A percentile compares a stretch with the other conserved stretches of the same genome.
These are phyloP conservation scores for Aciculosporium take DNA, from an alignment of 2,329 filamentous ascomycete genomes.

Conservation along the genomic window DNA sequence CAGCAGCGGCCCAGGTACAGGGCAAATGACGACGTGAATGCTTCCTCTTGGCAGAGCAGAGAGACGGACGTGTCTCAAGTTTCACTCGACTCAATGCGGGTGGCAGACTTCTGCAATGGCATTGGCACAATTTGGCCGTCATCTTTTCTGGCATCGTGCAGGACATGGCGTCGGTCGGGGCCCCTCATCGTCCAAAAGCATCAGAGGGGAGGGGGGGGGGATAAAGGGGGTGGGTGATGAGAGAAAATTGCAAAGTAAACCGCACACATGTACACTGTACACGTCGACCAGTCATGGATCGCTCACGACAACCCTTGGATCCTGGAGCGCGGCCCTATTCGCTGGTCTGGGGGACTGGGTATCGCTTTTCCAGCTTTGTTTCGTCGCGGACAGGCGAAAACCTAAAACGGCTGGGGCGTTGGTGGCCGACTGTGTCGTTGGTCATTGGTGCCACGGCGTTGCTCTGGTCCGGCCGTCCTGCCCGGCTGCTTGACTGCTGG, in stretches of 20 bases:
- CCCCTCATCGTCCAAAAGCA: neutral
- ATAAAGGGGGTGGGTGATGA: no score
- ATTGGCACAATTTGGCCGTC: neutral
- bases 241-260: no score
- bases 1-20: no score
- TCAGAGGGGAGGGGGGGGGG: neutral
- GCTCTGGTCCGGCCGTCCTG: no score
- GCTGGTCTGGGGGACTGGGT: neutral
- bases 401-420: no score
- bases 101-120: neutral
- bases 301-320: neutral
- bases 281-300: neutral
- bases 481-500: no score
- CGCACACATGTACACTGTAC: no score
- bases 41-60: neutral
- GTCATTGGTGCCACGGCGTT: no score
- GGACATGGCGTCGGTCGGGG: neutral
- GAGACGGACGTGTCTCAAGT: neutral
- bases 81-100: neutral
- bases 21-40: no score
- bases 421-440: no score
- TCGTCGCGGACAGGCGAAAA: no score
- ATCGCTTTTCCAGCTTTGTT: neutral
- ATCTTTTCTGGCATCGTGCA: slow-evolving; percentile 1
- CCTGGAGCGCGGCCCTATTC: neutral